Evolutionary conservation across 257 asterid genomes (phyloP), one percentile per base, ranked within the genome.

Genomic region (Plantago major): DNA sequence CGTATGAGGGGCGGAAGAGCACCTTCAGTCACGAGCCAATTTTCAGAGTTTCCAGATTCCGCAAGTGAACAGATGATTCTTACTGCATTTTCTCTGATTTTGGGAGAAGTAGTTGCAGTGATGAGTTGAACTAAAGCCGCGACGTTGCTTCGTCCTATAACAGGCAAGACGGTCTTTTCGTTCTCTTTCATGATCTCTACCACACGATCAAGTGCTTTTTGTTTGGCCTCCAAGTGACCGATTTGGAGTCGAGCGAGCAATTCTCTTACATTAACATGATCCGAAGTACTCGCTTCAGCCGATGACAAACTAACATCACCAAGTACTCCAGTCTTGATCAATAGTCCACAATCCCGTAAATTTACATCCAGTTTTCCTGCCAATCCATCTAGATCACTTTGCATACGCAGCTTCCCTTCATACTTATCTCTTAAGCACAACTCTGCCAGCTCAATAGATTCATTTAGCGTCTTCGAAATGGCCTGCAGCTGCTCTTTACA

Each of bases 361-460:
- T 84, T 92, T 57, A 92, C 72, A 63, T 92, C 95, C 6, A 89
- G 76, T 65, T 76, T 82, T 18, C 91, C 93, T 0, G 84, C 71
- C 11, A 92, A 68, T 0, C 87, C 72, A 72, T 92, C 95, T 6
- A 92, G 84, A 80, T 92, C 95, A 53, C 97, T 92, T 37, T 88
- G 99, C 99, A 88, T 89, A 44, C 76, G 79, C 17, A 92, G 96
- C 77, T 92, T 92, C 43, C 99, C 99, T 18, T 81, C 91, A 4
- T 76, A 89, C 50, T 78, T 92, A 78, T 77, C 88, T 11, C 60
- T 60, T 59, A 76, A 58, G 52, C 97, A 89, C 60, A 71, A 37
- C 28, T 84, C 94, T 2, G 96, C 80, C 16, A 81, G 69, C 33
- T 81, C 85, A 46, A 78, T 81, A 12, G 75, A 79, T 40, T 84